Evolutionary conservation across 2,329 filamentous ascomycete species (phyloP).

Genomic region (Fragosphaeria purpurea): DNA sequence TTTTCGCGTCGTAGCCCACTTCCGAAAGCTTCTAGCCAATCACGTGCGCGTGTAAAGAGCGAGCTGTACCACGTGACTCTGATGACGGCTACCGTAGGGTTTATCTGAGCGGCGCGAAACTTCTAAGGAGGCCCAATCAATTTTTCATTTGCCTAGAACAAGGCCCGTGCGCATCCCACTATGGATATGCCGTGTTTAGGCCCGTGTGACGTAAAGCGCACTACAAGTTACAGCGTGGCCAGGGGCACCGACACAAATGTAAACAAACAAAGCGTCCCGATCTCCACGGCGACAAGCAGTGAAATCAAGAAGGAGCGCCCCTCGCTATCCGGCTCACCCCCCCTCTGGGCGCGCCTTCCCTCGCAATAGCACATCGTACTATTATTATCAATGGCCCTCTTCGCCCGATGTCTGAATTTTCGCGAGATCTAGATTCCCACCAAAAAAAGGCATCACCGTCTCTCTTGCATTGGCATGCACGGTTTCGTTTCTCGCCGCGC

Average conservation of each 20-base stretch:
- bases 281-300: constrained; percentile 14
- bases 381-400: constrained; percentile 1
- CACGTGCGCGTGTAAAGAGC: too few species aligned
- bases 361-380: constrained; percentile 1
- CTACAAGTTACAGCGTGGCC: neutral
- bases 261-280: constrained; percentile 16
- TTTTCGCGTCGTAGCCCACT: too few species aligned
- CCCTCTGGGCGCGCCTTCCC: constrained; percentile 3
- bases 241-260: constrained; percentile 4
- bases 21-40: too few species aligned
- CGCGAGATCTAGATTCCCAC: neutral
- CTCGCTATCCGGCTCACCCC: constrained; percentile 3
- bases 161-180: constrained; percentile 4
- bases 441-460: neutral
- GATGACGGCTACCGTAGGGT: too few species aligned
- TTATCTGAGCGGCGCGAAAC: constrained; percentile 4
- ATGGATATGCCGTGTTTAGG: constrained; percentile 4
- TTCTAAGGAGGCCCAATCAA: too few species aligned
- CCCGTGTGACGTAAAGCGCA: constrained; percentile 6
- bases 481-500: constrained; percentile 1
- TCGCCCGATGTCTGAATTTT: neutral
- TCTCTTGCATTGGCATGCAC: constrained; percentile 10
- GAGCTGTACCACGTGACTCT: neutral
- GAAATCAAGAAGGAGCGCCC: constrained; percentile 11
- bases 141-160: neutral